phyloP scores from a whole-genome alignment of 1,284 basidiomycete species.

The Ustilago bromivora region DNA sequence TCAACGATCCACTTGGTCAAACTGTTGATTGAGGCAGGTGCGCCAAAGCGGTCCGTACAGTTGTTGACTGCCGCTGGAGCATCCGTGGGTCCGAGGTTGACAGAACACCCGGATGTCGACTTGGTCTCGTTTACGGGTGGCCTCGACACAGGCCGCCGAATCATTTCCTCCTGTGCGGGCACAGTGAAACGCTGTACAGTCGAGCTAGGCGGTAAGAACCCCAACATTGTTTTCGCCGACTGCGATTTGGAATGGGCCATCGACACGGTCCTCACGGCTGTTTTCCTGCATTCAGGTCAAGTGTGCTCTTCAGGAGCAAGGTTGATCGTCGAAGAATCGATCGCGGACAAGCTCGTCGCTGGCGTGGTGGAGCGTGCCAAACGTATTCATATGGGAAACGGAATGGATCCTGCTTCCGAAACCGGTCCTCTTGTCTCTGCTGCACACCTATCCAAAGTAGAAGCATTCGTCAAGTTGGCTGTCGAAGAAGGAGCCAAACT shows the following conservation, averaged over 20 bases:
- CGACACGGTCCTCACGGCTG: slow-evolving; percentile 67
- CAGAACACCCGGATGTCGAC: slow-evolving; percentile 64
- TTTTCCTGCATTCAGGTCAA: slow-evolving; percentile 69
- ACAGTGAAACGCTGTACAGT: slow-evolving; percentile 68
- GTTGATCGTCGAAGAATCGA: slow-evolving; percentile 67
- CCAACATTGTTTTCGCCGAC: slow-evolving; percentile 68
- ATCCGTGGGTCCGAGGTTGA: slow-evolving; percentile 62
- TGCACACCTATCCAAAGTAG: slow-evolving; percentile 62
- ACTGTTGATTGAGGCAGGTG: slow-evolving; percentile 65
- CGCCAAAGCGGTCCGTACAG: slow-evolving; percentile 61
- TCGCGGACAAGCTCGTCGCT: slow-evolving; percentile 65
- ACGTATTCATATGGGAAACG: slow-evolving; percentile 65
- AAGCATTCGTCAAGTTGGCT: slow-evolving; percentile 61
- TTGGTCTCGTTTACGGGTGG: slow-evolving; percentile 69
- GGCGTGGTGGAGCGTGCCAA: slow-evolving; percentile 66
- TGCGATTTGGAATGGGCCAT: slow-evolving; percentile 66
- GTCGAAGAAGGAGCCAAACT: slow-evolving; percentile 63
- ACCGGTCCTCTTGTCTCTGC: slow-evolving; percentile 67
- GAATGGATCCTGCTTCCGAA: slow-evolving; percentile 60
- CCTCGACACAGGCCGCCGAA: slow-evolving; percentile 63
- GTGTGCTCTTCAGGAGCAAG: slow-evolving; percentile 68
- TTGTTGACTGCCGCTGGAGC: slow-evolving; percentile 66
- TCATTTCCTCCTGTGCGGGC: slow-evolving; percentile 62
- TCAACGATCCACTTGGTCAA: slow-evolving; percentile 66
- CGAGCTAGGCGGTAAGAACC: slow-evolving; percentile 69